phyloP scores from a whole-genome alignment of 2,329 filamentous ascomycete species.

The Cordyceps farinosa region DNA sequence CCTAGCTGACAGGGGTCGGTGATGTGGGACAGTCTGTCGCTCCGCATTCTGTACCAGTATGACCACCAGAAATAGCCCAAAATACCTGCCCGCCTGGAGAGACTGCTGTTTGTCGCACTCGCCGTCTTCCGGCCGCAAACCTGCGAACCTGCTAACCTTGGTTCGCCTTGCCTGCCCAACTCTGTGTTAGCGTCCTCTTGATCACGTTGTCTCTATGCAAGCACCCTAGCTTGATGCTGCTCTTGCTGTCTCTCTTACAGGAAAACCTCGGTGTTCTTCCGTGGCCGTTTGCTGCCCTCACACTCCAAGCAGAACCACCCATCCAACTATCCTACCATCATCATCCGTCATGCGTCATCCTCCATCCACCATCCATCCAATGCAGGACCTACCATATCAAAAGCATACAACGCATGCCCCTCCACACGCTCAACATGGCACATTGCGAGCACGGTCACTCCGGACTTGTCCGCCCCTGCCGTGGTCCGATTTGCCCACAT shows the following conservation, averaged over 20 bases:
- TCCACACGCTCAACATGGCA: too few species aligned
- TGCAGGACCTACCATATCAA: too few species aligned
- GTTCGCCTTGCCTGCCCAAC: background rate
- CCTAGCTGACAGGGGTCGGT: constrained; percentile 9
- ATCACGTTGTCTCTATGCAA: constrained; percentile 2
- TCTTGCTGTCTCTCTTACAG: background rate
- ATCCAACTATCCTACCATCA: background rate
- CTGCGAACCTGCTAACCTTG: background rate
- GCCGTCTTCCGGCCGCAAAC: background rate
- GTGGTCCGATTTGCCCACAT: constrained; percentile 14
- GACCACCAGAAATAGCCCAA: constrained; percentile 4
- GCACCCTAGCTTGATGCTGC: background rate
- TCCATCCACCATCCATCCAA: too few species aligned
- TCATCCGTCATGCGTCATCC: background rate
- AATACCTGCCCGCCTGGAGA: background rate
- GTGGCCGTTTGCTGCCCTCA: background rate
- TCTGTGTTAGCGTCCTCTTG: constrained; percentile 1
- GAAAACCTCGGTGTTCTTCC: constrained; percentile 14
- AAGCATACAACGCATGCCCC: too few species aligned
- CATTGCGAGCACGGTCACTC: background rate
- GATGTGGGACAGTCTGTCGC: constrained; percentile 1
- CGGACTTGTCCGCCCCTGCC: constrained; percentile 2
- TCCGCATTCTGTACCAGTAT: background rate
- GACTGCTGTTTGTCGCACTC: background rate
- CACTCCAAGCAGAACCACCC: background rate